These are phyloP conservation scores for Blastomyces emzantsi DNA, from an alignment of 2,329 filamentous ascomycete species.

Conservation along the genomic window DNA sequence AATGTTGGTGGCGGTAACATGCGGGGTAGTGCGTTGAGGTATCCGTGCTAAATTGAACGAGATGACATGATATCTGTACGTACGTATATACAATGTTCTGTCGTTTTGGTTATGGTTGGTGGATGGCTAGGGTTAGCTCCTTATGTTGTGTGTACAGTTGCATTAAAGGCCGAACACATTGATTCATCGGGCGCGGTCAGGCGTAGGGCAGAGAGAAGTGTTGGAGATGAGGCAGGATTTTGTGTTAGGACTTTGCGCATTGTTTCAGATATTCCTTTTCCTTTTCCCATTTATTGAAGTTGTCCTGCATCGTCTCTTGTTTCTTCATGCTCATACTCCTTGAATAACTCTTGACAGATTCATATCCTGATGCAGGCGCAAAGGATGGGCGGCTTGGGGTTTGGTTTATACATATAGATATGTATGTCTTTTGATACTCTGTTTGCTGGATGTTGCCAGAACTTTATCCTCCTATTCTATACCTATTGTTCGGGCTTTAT, in stretches of 20 bases:
- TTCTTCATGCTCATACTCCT: neutral
- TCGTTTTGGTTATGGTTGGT: neutral
- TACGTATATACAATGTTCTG: neutral
- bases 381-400: neutral
- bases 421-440: neutral
- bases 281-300: neutral
- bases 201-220: neutral
- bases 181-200: too few relatives aligned
- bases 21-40: conserved; percentile 30
- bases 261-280: neutral
- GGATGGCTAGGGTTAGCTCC: neutral
- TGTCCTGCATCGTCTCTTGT: neutral
- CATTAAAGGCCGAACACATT: neutral
- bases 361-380: neutral
- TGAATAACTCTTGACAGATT: neutral
- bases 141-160: neutral
- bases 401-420: neutral
- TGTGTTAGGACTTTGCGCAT: too few relatives aligned
- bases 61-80: neutral
- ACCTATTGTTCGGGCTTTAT: neutral
- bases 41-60: conserved; percentile 13
- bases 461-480: neutral
- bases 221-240: neutral
- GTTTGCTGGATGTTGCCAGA: neutral
- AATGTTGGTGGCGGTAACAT: conserved; percentile 18